phyloP scores from a whole-genome alignment of 306 rosid genomes.

The Castanea crenata region DNA sequence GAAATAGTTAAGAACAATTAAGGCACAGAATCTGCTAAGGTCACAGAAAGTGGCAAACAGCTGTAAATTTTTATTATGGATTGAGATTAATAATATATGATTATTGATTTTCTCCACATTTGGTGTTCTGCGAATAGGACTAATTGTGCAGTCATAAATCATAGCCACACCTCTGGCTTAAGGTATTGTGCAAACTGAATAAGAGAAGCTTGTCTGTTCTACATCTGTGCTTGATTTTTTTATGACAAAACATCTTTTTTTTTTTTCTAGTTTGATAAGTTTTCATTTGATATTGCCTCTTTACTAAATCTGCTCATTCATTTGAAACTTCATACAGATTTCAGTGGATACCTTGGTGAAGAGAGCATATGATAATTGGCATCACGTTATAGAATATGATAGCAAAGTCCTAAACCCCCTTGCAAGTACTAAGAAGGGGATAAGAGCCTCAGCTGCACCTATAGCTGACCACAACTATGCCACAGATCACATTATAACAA shows the following conservation, averaged over 20 bases:
- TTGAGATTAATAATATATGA: neutral
- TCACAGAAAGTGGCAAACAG: neutral
- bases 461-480: constrained; percentile 28
- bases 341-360: constrained; percentile 74
- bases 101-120: neutral
- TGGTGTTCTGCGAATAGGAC: neutral
- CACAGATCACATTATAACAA: constrained; percentile 29
- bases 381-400: constrained; percentile 74
- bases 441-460: constrained; percentile 31
- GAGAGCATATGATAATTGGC: constrained; percentile 88
- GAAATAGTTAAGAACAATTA: neutral
- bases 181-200: neutral
- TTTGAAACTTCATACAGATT: constrained; percentile 47
- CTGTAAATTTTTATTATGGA: too few relatives aligned
- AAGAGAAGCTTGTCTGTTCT: neutral
- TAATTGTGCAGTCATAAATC: neutral
- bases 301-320: constrained; percentile 7
- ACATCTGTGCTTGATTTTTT: neutral
- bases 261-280: neutral
- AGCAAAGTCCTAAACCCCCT: constrained; percentile 55
- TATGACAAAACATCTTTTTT: neutral
- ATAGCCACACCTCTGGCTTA: neutral
- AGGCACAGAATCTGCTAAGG: neutral
- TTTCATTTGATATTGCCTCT: neutral
- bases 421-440: constrained; percentile 27